phyloP scores from a whole-genome alignment of 257 asterid genomes.

The Solanum appendiculatum region DNA sequence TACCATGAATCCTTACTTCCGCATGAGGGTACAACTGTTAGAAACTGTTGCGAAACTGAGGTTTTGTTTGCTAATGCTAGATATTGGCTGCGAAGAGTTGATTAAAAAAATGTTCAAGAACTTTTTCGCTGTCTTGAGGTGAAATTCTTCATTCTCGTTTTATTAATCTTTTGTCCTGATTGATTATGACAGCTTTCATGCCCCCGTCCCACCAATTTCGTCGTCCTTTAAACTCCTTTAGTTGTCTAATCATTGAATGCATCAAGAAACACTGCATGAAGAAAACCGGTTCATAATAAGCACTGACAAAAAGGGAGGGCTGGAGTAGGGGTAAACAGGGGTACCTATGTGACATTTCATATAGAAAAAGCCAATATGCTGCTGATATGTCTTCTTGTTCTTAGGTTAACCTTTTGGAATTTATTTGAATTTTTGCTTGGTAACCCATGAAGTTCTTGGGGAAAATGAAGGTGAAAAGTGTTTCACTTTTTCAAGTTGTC shows the following conservation, averaged over 20 bases:
- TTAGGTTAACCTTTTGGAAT: background rate
- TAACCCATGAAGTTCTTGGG: background rate
- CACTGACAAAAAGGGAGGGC: background rate
- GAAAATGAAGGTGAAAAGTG: background rate
- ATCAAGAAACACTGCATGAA: background rate
- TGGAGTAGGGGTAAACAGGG: background rate
- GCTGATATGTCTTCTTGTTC: background rate
- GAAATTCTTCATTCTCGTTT: background rate
- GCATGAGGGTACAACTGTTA: constrained; percentile 41
- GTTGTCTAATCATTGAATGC: background rate
- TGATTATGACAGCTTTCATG: background rate
- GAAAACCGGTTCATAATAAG: background rate
- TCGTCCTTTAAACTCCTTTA: background rate
- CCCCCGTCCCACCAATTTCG: background rate
- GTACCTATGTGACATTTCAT: background rate
- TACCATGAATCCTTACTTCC: constrained; percentile 44
- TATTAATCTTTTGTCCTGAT: background rate
- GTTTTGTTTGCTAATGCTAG: constrained; percentile 66
- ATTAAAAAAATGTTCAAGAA: constrained; percentile 56
- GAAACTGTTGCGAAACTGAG: constrained; percentile 58
- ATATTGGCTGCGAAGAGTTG: constrained; percentile 70
- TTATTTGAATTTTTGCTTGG: background rate
- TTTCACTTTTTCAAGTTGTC: background rate
- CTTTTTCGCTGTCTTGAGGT: constrained; percentile 72
- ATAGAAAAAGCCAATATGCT: background rate